A percentile compares a stretch with the other conserved stretches of the same genome.
phyloP scores from a whole-genome alignment of 106 monocot species.

The Dendrobium catenatum region DNA sequence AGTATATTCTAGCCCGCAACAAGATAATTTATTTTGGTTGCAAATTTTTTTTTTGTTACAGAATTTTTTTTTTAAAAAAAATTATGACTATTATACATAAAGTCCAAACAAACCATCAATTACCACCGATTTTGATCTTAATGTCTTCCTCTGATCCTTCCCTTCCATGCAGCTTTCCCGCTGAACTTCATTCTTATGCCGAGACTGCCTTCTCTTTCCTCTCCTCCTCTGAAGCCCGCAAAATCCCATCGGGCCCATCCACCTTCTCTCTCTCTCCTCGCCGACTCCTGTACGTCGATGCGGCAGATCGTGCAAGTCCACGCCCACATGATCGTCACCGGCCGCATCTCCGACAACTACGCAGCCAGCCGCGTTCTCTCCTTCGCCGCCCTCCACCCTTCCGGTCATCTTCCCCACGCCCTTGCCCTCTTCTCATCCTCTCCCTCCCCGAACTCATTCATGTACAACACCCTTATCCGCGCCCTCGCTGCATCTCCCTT shows the following conservation, averaged over 20 bases:
- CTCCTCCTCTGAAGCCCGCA: background rate
- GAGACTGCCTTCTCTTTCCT: background rate
- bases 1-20: no score
- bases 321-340: conserved; percentile 72
- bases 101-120: no score
- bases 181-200: background rate
- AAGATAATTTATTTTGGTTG: no score
- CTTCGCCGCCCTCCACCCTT: conserved; percentile 37
- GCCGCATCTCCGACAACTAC: conserved; percentile 68
- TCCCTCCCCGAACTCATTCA: conserved; percentile 65
- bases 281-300: conserved; percentile 56
- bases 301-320: conserved; percentile 52
- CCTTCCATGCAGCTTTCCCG: no score
- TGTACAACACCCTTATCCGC: conserved; percentile 79
- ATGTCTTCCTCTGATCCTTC: background rate
- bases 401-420: conserved; percentile 38
- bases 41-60: no score
- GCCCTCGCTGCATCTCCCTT: conserved; percentile 33
- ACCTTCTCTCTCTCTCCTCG: conserved; percentile 51
- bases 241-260: background rate
- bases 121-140: no score
- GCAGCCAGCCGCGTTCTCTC: conserved; percentile 56
- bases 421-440: conserved; percentile 40
- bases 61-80: no score
- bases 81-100: no score